Percentiles rank a stretch among this genome's conserved stretches.
phyloP scores from a whole-genome alignment of 495 filamentous ascomycete genomes.

The Bacidia rubella region DNA sequence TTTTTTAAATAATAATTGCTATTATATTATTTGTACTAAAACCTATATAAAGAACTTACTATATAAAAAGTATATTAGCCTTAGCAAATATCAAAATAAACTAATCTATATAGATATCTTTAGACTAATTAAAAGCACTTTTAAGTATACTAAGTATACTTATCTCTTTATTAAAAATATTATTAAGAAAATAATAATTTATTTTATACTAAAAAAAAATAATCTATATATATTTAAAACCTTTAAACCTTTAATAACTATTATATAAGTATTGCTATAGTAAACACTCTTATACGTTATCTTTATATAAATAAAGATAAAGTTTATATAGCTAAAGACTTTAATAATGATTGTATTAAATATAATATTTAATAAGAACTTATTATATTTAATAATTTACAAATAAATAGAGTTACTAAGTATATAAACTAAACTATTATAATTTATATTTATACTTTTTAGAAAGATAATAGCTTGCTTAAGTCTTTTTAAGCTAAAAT shows the following conservation, averaged over 20 bases:
- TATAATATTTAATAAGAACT: no score
- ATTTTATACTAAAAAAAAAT: background rate
- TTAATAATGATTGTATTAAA: constrained; percentile 5
- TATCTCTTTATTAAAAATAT: background rate
- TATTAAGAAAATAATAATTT: background rate
- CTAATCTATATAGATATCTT: background rate
- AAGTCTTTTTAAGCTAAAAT: constrained; percentile 7
- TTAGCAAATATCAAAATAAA: no score
- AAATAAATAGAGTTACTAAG: background rate
- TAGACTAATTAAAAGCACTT: background rate
- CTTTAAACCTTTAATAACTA: no score
- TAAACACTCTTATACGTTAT: background rate
- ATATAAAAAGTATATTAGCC: no score
- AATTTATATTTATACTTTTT: background rate
- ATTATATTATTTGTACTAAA: no score
- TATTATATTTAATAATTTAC: constrained; percentile 6
- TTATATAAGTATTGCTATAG: no score
- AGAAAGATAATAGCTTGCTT: background rate
- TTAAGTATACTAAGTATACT: constrained; percentile 4
- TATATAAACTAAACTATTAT: background rate
- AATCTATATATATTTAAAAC: no score
- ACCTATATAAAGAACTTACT: no score
- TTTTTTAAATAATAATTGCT: no score
- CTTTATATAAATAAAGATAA: no score
- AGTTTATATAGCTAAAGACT: no score